Percentiles rank a stretch among this genome's conserved stretches.
These are phyloP conservation scores for Penicillium nucicola DNA, from an alignment of 495 filamentous ascomycete genomes.

Conservation along the genomic window DNA sequence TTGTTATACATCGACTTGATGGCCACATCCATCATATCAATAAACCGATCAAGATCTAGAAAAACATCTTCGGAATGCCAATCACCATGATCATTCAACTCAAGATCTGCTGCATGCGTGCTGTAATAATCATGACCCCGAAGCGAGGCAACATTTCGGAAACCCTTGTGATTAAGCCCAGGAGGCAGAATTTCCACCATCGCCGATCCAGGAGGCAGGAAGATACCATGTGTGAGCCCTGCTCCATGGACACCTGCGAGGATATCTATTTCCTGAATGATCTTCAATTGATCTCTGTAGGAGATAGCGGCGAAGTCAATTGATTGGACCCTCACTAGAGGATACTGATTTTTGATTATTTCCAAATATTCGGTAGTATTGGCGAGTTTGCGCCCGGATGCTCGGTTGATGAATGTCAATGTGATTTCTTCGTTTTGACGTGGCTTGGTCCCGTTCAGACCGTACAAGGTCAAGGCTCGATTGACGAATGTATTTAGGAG, in stretches of 20 bases:
- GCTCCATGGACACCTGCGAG: conserved; percentile 40
- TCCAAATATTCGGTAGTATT: conserved; percentile 23
- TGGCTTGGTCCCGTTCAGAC: conserved; percentile 8
- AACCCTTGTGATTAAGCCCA: conserved; percentile 30
- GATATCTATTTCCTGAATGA: conserved; percentile 30
- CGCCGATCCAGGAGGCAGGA: conserved; percentile 25
- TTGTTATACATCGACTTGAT: conserved; percentile 21
- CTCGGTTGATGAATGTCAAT: conserved; percentile 36
- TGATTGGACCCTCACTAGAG: conserved; percentile 24
- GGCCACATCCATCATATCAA: conserved; percentile 14
- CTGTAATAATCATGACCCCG: conserved; percentile 30
- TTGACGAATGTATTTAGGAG: conserved; percentile 27
- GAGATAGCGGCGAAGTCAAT: conserved; percentile 35
- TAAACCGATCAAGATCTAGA: conserved; percentile 14
- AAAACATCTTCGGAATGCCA: conserved; percentile 21
- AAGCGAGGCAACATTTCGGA: conserved; percentile 32
- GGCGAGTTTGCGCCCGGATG: conserved; percentile 23
- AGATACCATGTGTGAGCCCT: conserved; percentile 37
- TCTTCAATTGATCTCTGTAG: conserved; percentile 30
- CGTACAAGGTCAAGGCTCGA: conserved; percentile 25
- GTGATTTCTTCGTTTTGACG: conserved; percentile 11
- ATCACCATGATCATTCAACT: neutral
- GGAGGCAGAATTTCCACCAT: conserved; percentile 39
- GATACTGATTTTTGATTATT: conserved; percentile 15
- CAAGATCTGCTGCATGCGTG: conserved; percentile 11